These are phyloP conservation scores for Ophiostoma quercus DNA, from an alignment of 2,329 filamentous ascomycete genomes.

Conservation along the genomic window DNA sequence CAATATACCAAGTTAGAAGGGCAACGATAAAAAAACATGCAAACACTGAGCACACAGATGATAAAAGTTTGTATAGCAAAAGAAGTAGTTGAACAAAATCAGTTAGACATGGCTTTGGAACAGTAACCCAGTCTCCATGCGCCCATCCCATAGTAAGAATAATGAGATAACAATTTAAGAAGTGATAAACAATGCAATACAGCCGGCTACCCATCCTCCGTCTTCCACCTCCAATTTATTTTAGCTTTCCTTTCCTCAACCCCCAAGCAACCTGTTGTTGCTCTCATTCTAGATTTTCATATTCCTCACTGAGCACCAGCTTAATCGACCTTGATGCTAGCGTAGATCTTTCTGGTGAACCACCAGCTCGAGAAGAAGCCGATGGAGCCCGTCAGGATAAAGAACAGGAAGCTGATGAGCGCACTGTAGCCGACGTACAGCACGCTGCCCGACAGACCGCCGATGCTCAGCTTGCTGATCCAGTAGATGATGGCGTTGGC, in stretches of 20 bases:
- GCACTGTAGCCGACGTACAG: constrained; percentile 91
- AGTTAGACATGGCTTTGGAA: not conserved
- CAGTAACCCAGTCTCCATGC: constrained; percentile 4
- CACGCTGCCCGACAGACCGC: constrained; percentile 77
- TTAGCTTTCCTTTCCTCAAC: not conserved
- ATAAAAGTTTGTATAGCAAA: not conserved
- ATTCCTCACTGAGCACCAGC: not conserved
- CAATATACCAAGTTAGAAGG: not conserved
- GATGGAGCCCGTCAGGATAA: constrained; percentile 88
- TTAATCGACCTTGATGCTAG: constrained; percentile 96
- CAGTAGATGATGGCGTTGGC: constrained; percentile 87
- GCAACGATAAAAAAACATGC: not conserved
- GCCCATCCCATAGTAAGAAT: not conserved
- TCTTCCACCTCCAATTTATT: not conserved
- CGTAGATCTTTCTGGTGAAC: constrained; percentile 90
- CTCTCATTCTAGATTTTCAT: not conserved
- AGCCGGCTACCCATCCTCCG: not conserved
- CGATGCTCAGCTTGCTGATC: constrained; percentile 78
- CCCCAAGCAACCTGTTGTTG: not conserved
- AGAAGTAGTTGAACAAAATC: not conserved
- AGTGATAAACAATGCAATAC: not conserved
- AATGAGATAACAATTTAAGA: not conserved
- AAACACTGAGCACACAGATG: not conserved
- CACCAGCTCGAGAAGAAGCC: constrained; percentile 93
- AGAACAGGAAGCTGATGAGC: constrained; percentile 84